Evolutionary conservation across 176 grass and related monocot species (phyloP), one percentile per base, ranked within the genome.

Genomic region (barley (Hordeum vulgare)): DNA sequence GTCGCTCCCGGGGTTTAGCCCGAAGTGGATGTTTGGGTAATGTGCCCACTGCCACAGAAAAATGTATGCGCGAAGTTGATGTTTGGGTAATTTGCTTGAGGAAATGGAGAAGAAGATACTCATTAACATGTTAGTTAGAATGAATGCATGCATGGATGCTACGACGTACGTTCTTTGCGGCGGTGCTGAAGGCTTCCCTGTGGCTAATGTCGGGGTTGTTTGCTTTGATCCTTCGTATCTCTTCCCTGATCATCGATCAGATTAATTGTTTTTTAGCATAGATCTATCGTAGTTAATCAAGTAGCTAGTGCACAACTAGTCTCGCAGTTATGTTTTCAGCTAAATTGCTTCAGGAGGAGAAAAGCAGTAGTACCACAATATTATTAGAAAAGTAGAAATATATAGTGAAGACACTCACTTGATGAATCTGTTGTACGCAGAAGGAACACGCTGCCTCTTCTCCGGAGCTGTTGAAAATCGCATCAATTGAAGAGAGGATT

Each of bases 151-250:
- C 12, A 49, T 74, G 71, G 18, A 40, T 31, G 74, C 88, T 94
- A 67, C 47, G 47, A 51, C 70, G 26, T 85, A 98, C 96, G 66
- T 98, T 98, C 96, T 98, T 98, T 61, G 93, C 96, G 8, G 96
- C 96, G 31, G 96, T 89, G 51, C 96, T 98, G 89, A 98, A 98
- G 69, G 96, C 96, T 84, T 98, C 93, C 81, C 87, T 91, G 79
- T 98, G 96, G 85, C 85, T 98, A 60, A 98, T 98, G 64, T 95
- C 91, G 10, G 96, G 96, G 71, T 98, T 98, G 62, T 95, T 98
- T 25, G 89, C 82, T 64, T 98, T 98, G 59, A 98, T 95, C 75
- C 96, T 94, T 74, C 85, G 90, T 75, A 98, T 98, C 82, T 98
- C 96, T 57, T 98, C 96, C 85, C 96, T 74, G 44, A 11, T 74